Base-by-base conservation (phyloP, 1,284 basidiomycete genomes). In the Stygiomarasmius scandens region DNA sequence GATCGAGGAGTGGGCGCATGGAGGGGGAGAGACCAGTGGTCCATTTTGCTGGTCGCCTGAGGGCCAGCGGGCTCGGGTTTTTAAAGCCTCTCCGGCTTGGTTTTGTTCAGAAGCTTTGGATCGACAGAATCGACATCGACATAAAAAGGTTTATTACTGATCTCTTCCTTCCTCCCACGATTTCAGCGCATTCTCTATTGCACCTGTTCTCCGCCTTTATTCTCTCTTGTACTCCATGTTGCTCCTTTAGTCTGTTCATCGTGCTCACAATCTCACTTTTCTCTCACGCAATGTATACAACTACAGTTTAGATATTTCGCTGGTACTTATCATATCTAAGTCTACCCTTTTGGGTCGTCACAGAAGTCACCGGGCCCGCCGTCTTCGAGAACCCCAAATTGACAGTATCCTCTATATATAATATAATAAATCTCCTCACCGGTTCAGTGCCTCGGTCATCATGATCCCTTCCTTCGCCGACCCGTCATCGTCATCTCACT, bases 1-100 rank as follows among this genome's bases (percentile, higher is more conserved):
- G 70, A 57, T 16, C 72, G 55, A 5, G 75, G 74, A 20, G 72
- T 60, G 10, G 70, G 69, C 1, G 70, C 64, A 52, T 71, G 64
- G 14, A 73, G 65, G 50, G 69, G 67, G 9, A 69, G 9, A 12
- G 48, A 49, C 29, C 29, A 32, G 29, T 32, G 5, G 20, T 5
- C 62, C 60, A 8, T 41, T 41, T 8, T 34, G 14, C 8, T 34
- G n/a, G n/a, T n/a, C n/a, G n/a, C 14, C 14, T 14, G 14, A 8
- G 32, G 32, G 32, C 32, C 32, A 34, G 8, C n/a, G n/a, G n/a
- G 14, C 32, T 34, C 14, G 32, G 54, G 19, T 29, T 45, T 48
- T 45, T 36, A 47, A 36, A 45, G 29, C 4, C 27, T 47, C 58
- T 24, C 53, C 32, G 8, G 8, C 32, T 8, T 8, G 32, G 32